A percentile compares a stretch with the other conserved stretches of the same genome.
phyloP scores from a whole-genome alignment of 352 stramenopile species.

The Pythium phragmitis region DNA sequence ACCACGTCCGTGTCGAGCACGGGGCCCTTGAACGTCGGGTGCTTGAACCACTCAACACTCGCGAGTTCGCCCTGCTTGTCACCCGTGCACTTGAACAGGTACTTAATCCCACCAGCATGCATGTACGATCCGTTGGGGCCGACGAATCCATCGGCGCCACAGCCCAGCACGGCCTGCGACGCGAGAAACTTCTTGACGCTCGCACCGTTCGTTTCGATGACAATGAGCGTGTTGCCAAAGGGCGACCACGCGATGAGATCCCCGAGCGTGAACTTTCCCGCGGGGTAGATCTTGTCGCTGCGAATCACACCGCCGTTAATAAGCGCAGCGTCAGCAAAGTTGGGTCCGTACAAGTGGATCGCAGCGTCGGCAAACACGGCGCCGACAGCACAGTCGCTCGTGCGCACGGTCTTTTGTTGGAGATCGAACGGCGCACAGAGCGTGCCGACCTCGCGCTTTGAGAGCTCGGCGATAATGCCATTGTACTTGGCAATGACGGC shows the following conservation, averaged over 20 bases:
- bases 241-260: conserved; percentile 63
- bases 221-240: conserved; percentile 67
- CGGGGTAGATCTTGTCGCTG: conserved; percentile 53
- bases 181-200: conserved; percentile 63
- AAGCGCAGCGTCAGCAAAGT: conserved; percentile 47
- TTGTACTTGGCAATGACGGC: conserved; percentile 46
- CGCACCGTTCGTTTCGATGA: conserved; percentile 49
- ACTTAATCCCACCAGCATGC: conserved; percentile 66
- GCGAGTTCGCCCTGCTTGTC: conserved; percentile 34
- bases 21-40: conserved; percentile 45
- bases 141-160: conserved; percentile 39
- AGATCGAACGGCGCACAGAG: conserved; percentile 61
- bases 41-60: conserved; percentile 53
- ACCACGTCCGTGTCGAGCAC: conserved; percentile 59
- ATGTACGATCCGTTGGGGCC: conserved; percentile 68
- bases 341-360: conserved; percentile 49
- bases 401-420: conserved; percentile 45
- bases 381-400: conserved; percentile 46
- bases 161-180: conserved; percentile 46
- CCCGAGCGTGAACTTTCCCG: conserved; percentile 46
- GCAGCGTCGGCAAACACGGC: conserved; percentile 50
- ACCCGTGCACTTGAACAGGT: conserved; percentile 58
- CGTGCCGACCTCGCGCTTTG: conserved; percentile 43
- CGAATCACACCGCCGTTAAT: conserved; percentile 76
- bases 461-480: conserved; percentile 38